Percentiles rank a stretch among this genome's conserved stretches.
phyloP scores from a whole-genome alignment of 2,329 filamentous ascomycete genomes.

The Clonostachys byssicola region DNA sequence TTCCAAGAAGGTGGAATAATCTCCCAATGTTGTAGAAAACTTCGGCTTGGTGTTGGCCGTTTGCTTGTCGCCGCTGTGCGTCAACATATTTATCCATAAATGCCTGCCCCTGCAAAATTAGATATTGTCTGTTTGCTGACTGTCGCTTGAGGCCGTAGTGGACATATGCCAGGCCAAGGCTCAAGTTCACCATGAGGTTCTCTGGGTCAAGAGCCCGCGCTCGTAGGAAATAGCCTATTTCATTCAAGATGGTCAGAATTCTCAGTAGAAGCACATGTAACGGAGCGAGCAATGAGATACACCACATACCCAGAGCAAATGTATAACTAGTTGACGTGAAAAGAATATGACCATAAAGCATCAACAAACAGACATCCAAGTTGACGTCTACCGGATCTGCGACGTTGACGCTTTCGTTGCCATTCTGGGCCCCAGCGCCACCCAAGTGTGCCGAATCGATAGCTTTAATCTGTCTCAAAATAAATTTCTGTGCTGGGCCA shows the following conservation, averaged over 20 bases:
- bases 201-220: constrained; percentile 69
- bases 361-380: constrained; percentile 77
- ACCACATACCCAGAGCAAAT: constrained; percentile 67
- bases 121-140: constrained; percentile 83
- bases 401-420: neutral
- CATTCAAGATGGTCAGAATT: neutral
- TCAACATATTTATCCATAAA: constrained; percentile 56
- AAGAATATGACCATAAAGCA: constrained; percentile 87
- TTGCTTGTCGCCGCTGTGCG: neutral
- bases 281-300: neutral
- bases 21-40: constrained; percentile 32
- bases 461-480: constrained; percentile 85
- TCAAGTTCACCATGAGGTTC: constrained; percentile 77
- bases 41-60: constrained; percentile 12
- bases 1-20: constrained; percentile 28
- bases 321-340: constrained; percentile 80
- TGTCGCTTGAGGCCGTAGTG: constrained; percentile 88
- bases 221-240: constrained; percentile 73
- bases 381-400: constrained; percentile 11
- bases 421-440: constrained; percentile 19
- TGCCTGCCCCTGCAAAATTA: constrained; percentile 77
- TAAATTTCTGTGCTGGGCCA: constrained; percentile 82
- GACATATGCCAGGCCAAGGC: constrained; percentile 78
- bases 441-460: constrained; percentile 56
- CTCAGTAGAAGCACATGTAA: neutral